Conservation (phyloP, 73 alveolate species). For the Tetrahymena thermophila region DNA sequence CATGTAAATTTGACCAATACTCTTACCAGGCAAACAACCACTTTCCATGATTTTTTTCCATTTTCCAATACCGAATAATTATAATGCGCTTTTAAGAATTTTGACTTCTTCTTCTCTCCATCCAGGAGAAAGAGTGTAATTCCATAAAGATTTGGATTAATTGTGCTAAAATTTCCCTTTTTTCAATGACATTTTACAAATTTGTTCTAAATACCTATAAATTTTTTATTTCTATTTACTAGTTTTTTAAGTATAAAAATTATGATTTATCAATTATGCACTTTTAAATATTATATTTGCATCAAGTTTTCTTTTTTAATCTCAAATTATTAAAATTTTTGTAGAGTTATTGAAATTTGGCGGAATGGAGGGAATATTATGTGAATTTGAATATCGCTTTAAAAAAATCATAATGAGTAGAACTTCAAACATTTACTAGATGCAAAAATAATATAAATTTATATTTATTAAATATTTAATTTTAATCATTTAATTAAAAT, state of each 20-base stretch:
- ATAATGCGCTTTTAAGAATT: slow-evolving; percentile 56
- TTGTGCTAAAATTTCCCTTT: slow-evolving; percentile 11
- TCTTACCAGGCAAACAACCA: slow-evolving; percentile 74
- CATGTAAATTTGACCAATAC: slow-evolving; percentile 62
- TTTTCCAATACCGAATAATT: slow-evolving; percentile 73
- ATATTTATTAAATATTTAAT: too few relatives aligned
- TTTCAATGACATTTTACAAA: neutral
- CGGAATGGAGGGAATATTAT: neutral
- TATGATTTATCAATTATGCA: neutral
- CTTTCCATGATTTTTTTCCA: slow-evolving; percentile 68
- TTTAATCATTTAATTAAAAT: too few relatives aligned
- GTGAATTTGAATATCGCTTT: neutral
- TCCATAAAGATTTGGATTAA: slow-evolving; percentile 53
- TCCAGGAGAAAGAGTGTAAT: slow-evolving; percentile 77
- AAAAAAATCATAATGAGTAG: neutral
- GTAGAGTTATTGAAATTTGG: neutral
- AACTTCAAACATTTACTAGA: neutral
- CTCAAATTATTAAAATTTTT: neutral
- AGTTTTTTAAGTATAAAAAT: too few relatives aligned
- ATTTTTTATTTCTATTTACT: neutral
- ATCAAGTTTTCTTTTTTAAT: neutral
- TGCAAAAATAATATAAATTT: neutral
- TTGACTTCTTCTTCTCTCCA: slow-evolving; percentile 75
- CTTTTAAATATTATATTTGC: neutral
- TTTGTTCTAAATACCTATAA: neutral